Evolutionary conservation across 768 basidiomycete species (phyloP).

Genomic region (Pleurotus giganteus): DNA sequence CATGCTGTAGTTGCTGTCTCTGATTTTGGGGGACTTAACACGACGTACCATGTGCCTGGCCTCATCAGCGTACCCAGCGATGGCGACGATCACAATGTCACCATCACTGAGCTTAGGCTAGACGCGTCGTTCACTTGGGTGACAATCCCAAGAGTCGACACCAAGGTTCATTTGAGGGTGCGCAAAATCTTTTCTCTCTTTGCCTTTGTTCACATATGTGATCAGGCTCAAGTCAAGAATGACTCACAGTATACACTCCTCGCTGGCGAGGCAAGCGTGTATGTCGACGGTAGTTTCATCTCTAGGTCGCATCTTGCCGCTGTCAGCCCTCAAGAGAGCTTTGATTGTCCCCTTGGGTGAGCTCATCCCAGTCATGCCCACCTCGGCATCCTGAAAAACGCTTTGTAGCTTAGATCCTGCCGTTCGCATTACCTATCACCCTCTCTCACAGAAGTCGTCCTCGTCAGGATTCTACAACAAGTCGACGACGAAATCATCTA

Average conservation of each 20-base stretch:
- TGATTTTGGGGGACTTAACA: conserved; percentile 21
- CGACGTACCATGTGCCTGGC: conserved; percentile 32
- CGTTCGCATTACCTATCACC: conserved; percentile 2
- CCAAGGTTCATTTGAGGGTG: conserved; percentile 25
- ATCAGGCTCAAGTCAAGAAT: conserved; percentile 22
- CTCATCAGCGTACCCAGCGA: conserved; percentile 31
- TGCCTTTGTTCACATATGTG: background rate
- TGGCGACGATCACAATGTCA: conserved; percentile 27
- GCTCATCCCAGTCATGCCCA: background rate
- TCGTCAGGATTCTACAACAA: conserved; percentile 34
- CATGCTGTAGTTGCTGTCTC: background rate
- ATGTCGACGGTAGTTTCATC: conserved; percentile 41
- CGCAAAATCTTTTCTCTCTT: background rate
- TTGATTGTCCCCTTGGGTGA: conserved; percentile 39
- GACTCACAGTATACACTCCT: conserved; percentile 36
- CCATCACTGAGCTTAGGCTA: conserved; percentile 27
- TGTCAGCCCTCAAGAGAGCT: conserved; percentile 37
- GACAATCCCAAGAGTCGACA: conserved; percentile 32
- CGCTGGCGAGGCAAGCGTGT: conserved; percentile 32
- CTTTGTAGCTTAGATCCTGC: background rate
- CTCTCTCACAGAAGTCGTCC: conserved; percentile 21
- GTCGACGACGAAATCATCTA: conserved; percentile 14
- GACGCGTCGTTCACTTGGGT: conserved; percentile 35
- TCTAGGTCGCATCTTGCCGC: conserved; percentile 29
- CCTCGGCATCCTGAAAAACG: background rate